These are phyloP conservation scores for Halophytophthora batemanensis DNA, from an alignment of 352 stramenopile genomes.

Conservation along the genomic window DNA sequence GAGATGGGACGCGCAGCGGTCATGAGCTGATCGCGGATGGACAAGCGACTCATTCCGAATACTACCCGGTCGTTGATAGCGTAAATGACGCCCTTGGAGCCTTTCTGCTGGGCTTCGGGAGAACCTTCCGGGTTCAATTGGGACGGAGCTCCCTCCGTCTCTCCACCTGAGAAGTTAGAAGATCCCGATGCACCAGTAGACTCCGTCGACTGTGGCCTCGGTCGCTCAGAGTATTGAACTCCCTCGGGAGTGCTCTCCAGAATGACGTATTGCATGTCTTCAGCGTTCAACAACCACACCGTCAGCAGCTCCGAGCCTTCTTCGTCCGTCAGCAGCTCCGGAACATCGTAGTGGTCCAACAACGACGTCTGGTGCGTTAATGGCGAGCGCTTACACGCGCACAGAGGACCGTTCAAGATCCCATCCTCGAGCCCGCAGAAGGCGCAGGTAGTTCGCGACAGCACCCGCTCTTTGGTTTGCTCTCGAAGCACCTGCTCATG, in stretches of 20 bases:
- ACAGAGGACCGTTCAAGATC: conserved; percentile 57
- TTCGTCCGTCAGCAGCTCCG: conserved; percentile 31
- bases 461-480: background rate
- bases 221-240: conserved; percentile 28
- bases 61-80: conserved; percentile 58
- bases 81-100: conserved; percentile 31
- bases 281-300: conserved; percentile 15
- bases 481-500: conserved; percentile 3
- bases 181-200: background rate
- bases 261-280: conserved; percentile 24
- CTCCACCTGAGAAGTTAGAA: background rate
- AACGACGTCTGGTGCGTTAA: conserved; percentile 35
- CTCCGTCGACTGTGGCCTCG: background rate
- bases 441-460: conserved; percentile 23
- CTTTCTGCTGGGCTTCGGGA: conserved; percentile 2
- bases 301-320: conserved; percentile 22
- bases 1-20: conserved; percentile 29
- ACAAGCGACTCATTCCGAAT: conserved; percentile 32
- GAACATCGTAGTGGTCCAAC: conserved; percentile 52
- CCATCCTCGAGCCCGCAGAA: conserved; percentile 66
- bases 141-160: background rate
- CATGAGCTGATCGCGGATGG: conserved; percentile 39
- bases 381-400: conserved; percentile 49
- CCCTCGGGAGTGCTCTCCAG: conserved; percentile 35
- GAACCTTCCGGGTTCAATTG: background rate